Evolutionary conservation across 2,329 filamentous ascomycete genomes (phyloP).

Genomic region (Aaosphaeria pasadenensis): DNA sequence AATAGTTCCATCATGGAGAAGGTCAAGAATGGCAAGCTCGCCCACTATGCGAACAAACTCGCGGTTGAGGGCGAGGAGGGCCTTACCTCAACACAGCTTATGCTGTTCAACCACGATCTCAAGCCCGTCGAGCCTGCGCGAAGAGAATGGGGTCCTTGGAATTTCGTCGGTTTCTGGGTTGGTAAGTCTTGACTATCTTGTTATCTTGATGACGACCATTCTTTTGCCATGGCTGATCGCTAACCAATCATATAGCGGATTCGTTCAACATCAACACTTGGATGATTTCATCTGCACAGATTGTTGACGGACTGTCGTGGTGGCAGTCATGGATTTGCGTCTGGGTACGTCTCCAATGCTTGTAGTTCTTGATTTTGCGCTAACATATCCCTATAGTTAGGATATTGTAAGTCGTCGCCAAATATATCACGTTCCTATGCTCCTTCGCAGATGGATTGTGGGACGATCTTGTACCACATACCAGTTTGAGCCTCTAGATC

Average conservation of each 20-base stretch:
- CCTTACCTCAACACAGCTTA: slow-evolving; percentile 73
- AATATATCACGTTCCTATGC: no score
- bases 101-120: slow-evolving; percentile 83
- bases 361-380: not conserved
- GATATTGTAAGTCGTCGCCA: slow-evolving; percentile 55
- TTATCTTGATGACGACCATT: not conserved
- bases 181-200: slow-evolving; percentile 28
- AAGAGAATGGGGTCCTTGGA: slow-evolving; percentile 81
- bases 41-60: slow-evolving; percentile 54
- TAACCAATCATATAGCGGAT: slow-evolving; percentile 29
- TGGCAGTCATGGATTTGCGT: slow-evolving; percentile 81
- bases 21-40: slow-evolving; percentile 35
- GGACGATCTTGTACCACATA: no score
- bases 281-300: slow-evolving; percentile 89
- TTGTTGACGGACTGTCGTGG: slow-evolving; percentile 76
- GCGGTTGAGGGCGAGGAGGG: slow-evolving; percentile 74
- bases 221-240: no score
- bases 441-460: no score
- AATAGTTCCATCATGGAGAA: slow-evolving; percentile 39
- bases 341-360: slow-evolving; percentile 48
- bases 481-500: no score
- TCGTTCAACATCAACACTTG: slow-evolving; percentile 66
- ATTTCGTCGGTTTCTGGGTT: slow-evolving; percentile 87
- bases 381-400: slow-evolving; percentile 28
- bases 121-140: slow-evolving; percentile 75